Percentiles rank a stretch among this genome's conserved stretches.
phyloP scores from a whole-genome alignment of 208 protist species.

The Plasmodiophora brassicae region DNA sequence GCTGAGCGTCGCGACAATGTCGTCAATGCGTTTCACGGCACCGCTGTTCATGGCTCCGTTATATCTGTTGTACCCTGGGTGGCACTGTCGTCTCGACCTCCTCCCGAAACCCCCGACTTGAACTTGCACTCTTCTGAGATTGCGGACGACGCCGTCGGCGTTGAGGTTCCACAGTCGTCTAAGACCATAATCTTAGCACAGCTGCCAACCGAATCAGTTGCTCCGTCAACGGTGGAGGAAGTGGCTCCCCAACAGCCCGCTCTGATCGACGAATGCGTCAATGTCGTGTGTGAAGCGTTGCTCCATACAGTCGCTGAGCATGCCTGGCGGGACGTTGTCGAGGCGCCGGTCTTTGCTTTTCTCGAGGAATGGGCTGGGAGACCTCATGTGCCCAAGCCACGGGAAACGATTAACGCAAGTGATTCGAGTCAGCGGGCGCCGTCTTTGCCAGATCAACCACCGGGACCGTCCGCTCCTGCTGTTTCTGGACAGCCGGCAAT shows the following conservation, averaged over 20 bases:
- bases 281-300: neutral
- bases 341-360: neutral
- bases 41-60: neutral
- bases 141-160: no score
- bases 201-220: no score
- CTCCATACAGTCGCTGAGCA: neutral
- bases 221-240: neutral
- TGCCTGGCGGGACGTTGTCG: neutral
- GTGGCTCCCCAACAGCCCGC: neutral
- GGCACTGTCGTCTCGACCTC: neutral
- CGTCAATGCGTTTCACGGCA: neutral
- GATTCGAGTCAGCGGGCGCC: no score
- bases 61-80: constrained; percentile 5
- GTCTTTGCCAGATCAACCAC: no score
- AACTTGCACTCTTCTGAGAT: no score
- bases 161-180: no score
- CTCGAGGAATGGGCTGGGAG: constrained; percentile 1
- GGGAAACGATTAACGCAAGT: no score
- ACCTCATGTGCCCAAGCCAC: neutral
- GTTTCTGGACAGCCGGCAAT: neutral
- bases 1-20: neutral
- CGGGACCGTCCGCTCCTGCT: neutral
- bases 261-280: neutral
- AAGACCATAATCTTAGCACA: no score
- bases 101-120: no score